Evolutionary conservation across 169 alveolate species (phyloP).

Genomic region (Perkinsus chesapeaki): DNA sequence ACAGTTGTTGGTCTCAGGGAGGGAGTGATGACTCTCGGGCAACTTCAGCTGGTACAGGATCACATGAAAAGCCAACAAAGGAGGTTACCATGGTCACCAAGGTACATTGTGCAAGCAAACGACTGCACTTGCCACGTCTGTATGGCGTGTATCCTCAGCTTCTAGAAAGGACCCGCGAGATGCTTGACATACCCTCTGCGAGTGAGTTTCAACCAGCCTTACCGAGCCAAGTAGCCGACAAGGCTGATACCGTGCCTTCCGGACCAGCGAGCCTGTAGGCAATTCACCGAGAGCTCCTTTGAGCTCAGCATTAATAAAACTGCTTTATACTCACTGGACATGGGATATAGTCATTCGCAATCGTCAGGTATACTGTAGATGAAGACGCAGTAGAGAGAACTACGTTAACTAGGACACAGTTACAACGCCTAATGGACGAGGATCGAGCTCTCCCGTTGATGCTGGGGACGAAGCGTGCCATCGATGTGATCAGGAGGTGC

Average conservation of each 20-base stretch:
- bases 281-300: background rate
- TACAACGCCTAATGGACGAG: background rate
- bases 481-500: background rate
- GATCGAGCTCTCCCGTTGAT: background rate
- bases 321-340: background rate
- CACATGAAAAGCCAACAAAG: background rate
- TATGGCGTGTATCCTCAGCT: background rate
- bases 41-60: background rate
- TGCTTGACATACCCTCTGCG: background rate
- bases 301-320: background rate
- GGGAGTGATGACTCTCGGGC: background rate
- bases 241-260: background rate
- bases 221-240: background rate
- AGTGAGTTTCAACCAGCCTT: background rate
- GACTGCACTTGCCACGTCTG: background rate
- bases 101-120: background rate
- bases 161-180: background rate
- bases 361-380: background rate
- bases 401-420: background rate
- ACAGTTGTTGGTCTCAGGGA: background rate
- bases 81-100: background rate
- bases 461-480: background rate
- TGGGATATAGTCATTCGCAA: too few relatives aligned
- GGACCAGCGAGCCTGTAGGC: background rate
- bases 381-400: background rate